A percentile compares a stretch with the other conserved stretches of the same genome.
These are phyloP conservation scores for Sclerospora graminicola DNA, from an alignment of 352 stramenopile genomes.

Conservation along the genomic window DNA sequence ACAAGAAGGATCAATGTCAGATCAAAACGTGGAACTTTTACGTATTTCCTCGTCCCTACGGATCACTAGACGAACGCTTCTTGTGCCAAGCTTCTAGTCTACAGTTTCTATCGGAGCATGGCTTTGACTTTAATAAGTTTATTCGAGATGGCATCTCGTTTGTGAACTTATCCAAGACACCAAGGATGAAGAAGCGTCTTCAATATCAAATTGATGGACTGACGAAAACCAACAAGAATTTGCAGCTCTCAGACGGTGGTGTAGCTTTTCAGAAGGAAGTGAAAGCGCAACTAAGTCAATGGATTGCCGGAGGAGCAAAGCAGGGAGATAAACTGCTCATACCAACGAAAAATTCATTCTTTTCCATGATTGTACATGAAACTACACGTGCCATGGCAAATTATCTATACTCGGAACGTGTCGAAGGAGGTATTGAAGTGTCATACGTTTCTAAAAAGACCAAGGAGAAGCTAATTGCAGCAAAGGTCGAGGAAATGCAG, in stretches of 20 bases:
- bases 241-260: slow-evolving; percentile 40
- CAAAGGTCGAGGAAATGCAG: slow-evolving; percentile 36
- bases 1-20: slow-evolving; percentile 38
- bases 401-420: slow-evolving; percentile 50
- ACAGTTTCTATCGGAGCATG: slow-evolving; percentile 72
- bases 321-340: slow-evolving; percentile 46
- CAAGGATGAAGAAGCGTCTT: slow-evolving; percentile 37
- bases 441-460: slow-evolving; percentile 50
- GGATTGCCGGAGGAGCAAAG: slow-evolving; percentile 36
- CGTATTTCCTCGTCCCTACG: slow-evolving; percentile 63
- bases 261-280: slow-evolving; percentile 34
- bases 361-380: slow-evolving; percentile 64
- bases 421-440: slow-evolving; percentile 38
- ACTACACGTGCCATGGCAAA: slow-evolving; percentile 41
- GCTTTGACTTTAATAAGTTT: slow-evolving; percentile 85
- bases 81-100: slow-evolving; percentile 73
- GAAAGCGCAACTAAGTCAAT: slow-evolving; percentile 36
- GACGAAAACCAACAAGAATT: slow-evolving; percentile 42
- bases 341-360: slow-evolving; percentile 56
- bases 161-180: slow-evolving; percentile 44
- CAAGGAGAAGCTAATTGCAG: slow-evolving; percentile 50
- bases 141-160: slow-evolving; percentile 78
- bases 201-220: slow-evolving; percentile 50
- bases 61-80: slow-evolving; percentile 58
- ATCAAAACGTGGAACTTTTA: slow-evolving; percentile 86